Evolutionary conservation across 371 early-diverging fungal species (phyloP).

Genomic region (Rozella allomycis): DNA sequence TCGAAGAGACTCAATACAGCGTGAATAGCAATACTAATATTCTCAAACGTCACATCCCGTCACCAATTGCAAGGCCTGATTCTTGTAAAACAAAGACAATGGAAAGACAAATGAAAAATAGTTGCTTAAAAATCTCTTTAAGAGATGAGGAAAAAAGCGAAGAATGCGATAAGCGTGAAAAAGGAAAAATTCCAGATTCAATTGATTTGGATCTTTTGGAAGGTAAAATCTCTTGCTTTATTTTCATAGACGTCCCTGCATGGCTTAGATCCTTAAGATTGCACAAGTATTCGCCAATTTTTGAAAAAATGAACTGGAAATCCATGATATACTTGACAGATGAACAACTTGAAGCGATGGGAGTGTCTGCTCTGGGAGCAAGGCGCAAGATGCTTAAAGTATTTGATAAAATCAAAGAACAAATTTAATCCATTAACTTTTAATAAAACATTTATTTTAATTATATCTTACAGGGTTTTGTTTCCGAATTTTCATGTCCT

Average conservation of each 20-base stretch:
- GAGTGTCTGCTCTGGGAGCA: constrained; percentile 81
- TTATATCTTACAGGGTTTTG: too few relatives aligned
- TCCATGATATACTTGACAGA: constrained; percentile 66
- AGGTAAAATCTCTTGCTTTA: constrained; percentile 19
- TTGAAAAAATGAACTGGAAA: constrained; percentile 45
- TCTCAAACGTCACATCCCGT: not conserved
- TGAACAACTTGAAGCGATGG: constrained; percentile 51
- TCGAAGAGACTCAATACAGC: too few relatives aligned
- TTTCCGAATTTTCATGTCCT: too few relatives aligned
- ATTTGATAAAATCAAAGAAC: constrained; percentile 59
- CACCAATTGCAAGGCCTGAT: constrained; percentile 4
- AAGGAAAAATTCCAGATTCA: constrained; percentile 40
- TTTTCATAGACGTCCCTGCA: constrained; percentile 46
- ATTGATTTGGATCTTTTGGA: constrained; percentile 46
- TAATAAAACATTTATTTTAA: too few relatives aligned
- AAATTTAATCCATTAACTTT: constrained; percentile 5
- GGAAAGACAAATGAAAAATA: constrained; percentile 9
- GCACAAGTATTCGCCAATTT: constrained; percentile 75
- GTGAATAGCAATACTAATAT: too few relatives aligned
- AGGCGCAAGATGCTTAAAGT: constrained; percentile 83
- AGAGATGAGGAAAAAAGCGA: not conserved
- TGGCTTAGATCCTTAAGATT: constrained; percentile 76
- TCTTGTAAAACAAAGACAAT: constrained; percentile 13
- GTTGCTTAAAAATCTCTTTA: not conserved
- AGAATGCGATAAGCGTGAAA: constrained; percentile 26